A percentile compares a stretch with the other conserved stretches of the same genome.
phyloP scores from a whole-genome alignment of 345 rosid genomes.

The Luvunga scandens region DNA sequence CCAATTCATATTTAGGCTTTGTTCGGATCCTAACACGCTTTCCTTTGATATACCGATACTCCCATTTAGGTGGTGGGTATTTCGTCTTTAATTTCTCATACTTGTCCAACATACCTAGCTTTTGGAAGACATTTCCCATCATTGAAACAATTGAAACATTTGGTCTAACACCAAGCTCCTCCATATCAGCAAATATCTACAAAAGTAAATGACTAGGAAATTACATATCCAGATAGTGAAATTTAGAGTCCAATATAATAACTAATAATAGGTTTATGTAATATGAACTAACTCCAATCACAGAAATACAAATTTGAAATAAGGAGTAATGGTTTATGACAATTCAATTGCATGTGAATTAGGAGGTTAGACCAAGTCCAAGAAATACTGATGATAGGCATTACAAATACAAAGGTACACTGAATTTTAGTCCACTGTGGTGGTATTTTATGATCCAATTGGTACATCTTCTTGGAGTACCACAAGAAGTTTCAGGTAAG shows the following conservation, averaged over 20 bases:
- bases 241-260: background rate
- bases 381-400: background rate
- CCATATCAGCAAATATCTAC: conserved; percentile 98
- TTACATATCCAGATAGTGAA: background rate
- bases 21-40: conserved; percentile 68
- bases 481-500: background rate
- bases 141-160: conserved; percentile 52
- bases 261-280: conserved; percentile 1
- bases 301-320: background rate
- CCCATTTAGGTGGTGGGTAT: conserved; percentile 86
- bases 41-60: conserved; percentile 73
- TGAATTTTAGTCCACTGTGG: background rate
- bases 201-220: conserved; percentile 4
- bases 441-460: background rate
- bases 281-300: background rate
- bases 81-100: conserved; percentile 59
- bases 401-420: background rate
- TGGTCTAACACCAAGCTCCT: conserved; percentile 85
- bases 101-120: conserved; percentile 70
- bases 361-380: background rate
- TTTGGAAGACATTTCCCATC: conserved; percentile 71
- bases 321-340: background rate
- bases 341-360: background rate
- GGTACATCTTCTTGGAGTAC: background rate
- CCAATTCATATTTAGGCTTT: conserved; percentile 20